These are phyloP conservation scores for Orbilia ellipsospora DNA, from an alignment of 2,329 filamentous ascomycete genomes.

Conservation along the genomic window DNA sequence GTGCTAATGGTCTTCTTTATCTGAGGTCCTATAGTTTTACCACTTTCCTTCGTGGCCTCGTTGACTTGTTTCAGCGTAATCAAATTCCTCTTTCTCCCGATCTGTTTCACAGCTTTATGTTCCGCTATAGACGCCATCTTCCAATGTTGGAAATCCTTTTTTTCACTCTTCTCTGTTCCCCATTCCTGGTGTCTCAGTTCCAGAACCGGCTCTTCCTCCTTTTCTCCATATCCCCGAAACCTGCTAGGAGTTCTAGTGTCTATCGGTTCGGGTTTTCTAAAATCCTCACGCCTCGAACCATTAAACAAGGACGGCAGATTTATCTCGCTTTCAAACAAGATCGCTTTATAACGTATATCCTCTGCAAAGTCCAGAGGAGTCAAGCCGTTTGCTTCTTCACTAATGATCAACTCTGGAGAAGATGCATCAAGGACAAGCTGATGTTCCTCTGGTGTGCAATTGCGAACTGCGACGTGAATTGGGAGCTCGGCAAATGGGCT, in stretches of 20 bases:
- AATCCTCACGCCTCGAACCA: not conserved
- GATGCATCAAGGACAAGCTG: slow-evolving; percentile 57
- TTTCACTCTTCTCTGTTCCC: not conserved
- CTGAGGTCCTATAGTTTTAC: no score
- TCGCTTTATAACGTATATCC: not conserved
- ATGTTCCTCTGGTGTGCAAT: slow-evolving; percentile 61
- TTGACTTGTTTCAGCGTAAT: not conserved
- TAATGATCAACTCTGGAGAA: slow-evolving; percentile 55
- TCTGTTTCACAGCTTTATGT: not conserved
- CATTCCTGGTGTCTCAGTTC: slow-evolving; percentile 1
- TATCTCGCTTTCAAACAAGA: not conserved
- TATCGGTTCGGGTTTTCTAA: not conserved
- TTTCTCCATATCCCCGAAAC: no score
- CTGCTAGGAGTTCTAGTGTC: no score
- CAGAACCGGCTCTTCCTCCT: no score
- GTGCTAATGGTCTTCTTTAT: no score
- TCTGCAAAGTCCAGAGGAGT: not conserved
- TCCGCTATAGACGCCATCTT: not conserved
- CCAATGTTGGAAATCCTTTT: not conserved
- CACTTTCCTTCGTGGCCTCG: slow-evolving; percentile 2
- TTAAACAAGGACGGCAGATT: not conserved
- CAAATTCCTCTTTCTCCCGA: not conserved
- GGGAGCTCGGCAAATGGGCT: slow-evolving; percentile 2
- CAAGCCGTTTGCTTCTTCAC: slow-evolving; percentile 33
- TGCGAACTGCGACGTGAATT: slow-evolving; percentile 63